A percentile compares a stretch with the other conserved stretches of the same genome.
These are phyloP conservation scores for Candida sp. DNA, from an alignment of 1,139 yeast species.

Conservation along the genomic window DNA sequence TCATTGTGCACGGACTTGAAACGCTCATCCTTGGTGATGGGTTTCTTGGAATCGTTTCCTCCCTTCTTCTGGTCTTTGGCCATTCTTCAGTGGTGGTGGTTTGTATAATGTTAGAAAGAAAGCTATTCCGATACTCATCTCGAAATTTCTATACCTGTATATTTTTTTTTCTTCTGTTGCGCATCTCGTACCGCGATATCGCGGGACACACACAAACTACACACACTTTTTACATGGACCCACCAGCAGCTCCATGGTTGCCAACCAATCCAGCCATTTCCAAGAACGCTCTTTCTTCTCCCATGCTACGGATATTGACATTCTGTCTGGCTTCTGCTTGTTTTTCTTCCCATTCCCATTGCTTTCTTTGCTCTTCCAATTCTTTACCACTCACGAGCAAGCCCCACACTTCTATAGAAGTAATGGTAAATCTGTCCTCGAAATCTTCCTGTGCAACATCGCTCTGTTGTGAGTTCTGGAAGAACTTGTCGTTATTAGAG, in stretches of 20 bases:
- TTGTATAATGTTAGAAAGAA: neutral
- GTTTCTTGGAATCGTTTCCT: conserved; percentile 17
- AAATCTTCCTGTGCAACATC: conserved; percentile 38
- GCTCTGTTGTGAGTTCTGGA: conserved; percentile 27
- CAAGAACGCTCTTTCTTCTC: conserved; percentile 84
- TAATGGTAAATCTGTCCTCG: conserved; percentile 74
- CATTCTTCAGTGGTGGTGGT: conserved; percentile 16
- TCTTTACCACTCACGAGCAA: conserved; percentile 80
- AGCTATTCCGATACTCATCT: neutral
- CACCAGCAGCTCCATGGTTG: conserved; percentile 63
- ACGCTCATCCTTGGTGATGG: conserved; percentile 68
- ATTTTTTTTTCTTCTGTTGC: neutral
- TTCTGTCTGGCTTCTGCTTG: conserved; percentile 82
- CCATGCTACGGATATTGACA: conserved; percentile 65
- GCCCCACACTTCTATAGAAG: conserved; percentile 92
- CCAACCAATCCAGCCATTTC: conserved; percentile 95
- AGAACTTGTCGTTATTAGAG: conserved; percentile 28
- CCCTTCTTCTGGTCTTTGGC: conserved; percentile 23
- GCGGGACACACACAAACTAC: neutral
- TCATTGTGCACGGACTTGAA: conserved; percentile 83
- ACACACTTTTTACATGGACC: conserved; percentile 5
- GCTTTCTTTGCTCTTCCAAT: conserved; percentile 71
- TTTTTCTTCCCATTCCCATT: conserved; percentile 92
- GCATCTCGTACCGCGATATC: neutral
- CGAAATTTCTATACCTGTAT: neutral